Evolutionary conservation across 306 rosid species (phyloP).

Genomic region (Vachellia collinsii): DNA sequence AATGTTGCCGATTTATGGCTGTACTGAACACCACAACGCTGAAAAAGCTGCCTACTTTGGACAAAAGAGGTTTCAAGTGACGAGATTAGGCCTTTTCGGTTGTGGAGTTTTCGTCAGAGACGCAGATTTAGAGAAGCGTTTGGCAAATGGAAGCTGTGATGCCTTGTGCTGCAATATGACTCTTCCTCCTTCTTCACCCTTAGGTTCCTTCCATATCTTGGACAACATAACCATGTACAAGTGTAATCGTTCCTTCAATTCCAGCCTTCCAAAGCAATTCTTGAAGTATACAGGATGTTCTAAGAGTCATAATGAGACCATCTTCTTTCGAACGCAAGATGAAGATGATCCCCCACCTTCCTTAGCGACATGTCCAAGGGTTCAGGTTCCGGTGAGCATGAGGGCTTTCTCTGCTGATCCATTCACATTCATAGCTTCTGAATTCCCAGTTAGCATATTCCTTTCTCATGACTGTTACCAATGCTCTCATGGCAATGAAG

Average conservation of each 20-base stretch:
- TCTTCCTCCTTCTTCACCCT: conserved; percentile 26
- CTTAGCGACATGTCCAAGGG: neutral
- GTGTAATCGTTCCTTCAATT: neutral
- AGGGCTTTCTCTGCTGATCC: too few species aligned
- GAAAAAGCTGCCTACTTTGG: conserved; percentile 15
- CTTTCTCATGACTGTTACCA: neutral
- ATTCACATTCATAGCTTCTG: too few species aligned
- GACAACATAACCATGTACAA: neutral
- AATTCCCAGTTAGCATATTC: neutral
- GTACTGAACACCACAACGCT: conserved; percentile 10
- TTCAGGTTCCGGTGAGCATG: too few species aligned
- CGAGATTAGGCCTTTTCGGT: fast-evolving
- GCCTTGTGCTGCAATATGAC: neutral
- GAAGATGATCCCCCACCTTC: neutral
- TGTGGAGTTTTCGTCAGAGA: neutral
- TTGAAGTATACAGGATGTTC: neutral
- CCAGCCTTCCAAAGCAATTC: neutral
- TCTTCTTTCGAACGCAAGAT: neutral
- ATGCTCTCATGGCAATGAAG: neutral
- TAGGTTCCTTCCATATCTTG: neutral
- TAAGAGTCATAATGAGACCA: neutral
- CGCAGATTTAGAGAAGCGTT: neutral
- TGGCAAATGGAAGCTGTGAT: neutral
- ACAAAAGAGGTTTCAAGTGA: neutral
- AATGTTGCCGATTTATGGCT: conserved; percentile 15